Base-by-base conservation (phyloP, 768 basidiomycete species). In the Trametes sanguinea region DNA sequence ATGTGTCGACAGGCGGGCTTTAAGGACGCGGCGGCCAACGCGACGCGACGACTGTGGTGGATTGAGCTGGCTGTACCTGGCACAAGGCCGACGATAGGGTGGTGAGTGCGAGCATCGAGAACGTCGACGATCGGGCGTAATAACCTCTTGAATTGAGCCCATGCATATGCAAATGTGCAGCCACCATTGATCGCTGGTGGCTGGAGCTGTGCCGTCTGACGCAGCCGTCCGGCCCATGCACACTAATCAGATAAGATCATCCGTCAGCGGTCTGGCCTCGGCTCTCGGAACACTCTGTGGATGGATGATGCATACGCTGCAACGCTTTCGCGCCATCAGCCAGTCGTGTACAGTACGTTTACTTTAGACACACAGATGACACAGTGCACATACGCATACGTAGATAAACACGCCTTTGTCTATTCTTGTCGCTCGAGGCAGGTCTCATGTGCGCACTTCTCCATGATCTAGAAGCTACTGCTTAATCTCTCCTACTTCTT, bases 211-310 rank as follows among this genome's bases (percentile, higher is more conserved):
- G 48, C 48, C 39, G 57, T 57, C 57, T 57, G 57, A 57, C 57
- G 57, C 57, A 51, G 42, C 57, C 57, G 30, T 16, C 16, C 46
- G 56, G 46, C 46, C 13, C 27, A 8, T 22, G 13, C 13, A 10
- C 29, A 29, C 11, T 47, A 51, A 55, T 57, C 57, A 51, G 57
- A 57, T 57, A 57, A 57, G 57, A 57, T 57, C 57, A 40, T 53
- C 57, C 11, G 33, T 56, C 44, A 56, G 35, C 48, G 22, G 22
- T 22, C 22, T 22, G 22, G 22, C 22, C 22, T 22, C 22, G 22
- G 22, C 22, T 22, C n/a, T 16, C 44, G 48, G 48, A 50, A 8
- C 3, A 27, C 48, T 27, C 43, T 30, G 48, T 50, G 48, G 48
- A 33, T 50, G 22, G 2, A 22, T 22, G 22, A 22, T 22, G 22